Evolutionary conservation across 1,284 basidiomycete genomes (phyloP).

Genomic region (Boletellus deceptivus): DNA sequence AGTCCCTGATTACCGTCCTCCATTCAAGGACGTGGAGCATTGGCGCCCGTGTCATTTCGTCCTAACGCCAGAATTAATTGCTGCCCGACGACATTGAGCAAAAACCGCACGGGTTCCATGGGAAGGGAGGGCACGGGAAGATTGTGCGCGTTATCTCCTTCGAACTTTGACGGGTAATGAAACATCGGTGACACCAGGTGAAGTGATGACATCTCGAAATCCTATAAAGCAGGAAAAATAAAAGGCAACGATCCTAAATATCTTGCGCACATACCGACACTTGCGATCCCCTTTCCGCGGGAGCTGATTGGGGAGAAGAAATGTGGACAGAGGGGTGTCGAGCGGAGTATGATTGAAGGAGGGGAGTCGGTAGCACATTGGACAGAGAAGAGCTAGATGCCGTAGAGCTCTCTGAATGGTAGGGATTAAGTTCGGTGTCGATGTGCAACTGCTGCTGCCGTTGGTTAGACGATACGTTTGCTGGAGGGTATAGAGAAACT

Average conservation of each 20-base stretch:
- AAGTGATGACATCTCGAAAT: slow-evolving; percentile 6
- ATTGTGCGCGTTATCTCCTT: slow-evolving; percentile 1
- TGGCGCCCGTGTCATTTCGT: slow-evolving; percentile 18
- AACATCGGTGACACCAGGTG: slow-evolving; percentile 14
- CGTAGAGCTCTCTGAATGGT: slow-evolving; percentile 17
- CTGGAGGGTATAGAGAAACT: not conserved
- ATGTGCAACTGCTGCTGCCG: slow-evolving; percentile 18
- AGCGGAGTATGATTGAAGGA: not conserved
- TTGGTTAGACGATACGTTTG: not conserved
- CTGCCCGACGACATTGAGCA: not conserved
- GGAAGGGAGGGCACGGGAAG: not conserved
- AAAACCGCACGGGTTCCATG: slow-evolving; percentile 14
- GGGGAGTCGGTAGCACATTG: slow-evolving; percentile 14
- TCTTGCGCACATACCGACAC: slow-evolving; percentile 11
- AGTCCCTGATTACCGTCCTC: slow-evolving; percentile 26
- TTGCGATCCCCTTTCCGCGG: slow-evolving; percentile 2
- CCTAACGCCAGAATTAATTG: slow-evolving; percentile 20
- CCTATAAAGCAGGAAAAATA: slow-evolving; percentile 8
- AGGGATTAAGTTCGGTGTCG: slow-evolving; percentile 14
- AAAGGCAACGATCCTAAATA: not conserved
- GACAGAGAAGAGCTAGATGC: slow-evolving; percentile 18
- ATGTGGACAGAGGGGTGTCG: slow-evolving; percentile 4
- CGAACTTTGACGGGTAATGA: slow-evolving; percentile 4
- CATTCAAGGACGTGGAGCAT: slow-evolving; percentile 29
- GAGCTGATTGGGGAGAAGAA: slow-evolving; percentile 15